Evolutionary conservation across 164 flowering plant species (phyloP), one percentile per base, ranked within the genome.

Genomic region (Dillenia turbinata): DNA sequence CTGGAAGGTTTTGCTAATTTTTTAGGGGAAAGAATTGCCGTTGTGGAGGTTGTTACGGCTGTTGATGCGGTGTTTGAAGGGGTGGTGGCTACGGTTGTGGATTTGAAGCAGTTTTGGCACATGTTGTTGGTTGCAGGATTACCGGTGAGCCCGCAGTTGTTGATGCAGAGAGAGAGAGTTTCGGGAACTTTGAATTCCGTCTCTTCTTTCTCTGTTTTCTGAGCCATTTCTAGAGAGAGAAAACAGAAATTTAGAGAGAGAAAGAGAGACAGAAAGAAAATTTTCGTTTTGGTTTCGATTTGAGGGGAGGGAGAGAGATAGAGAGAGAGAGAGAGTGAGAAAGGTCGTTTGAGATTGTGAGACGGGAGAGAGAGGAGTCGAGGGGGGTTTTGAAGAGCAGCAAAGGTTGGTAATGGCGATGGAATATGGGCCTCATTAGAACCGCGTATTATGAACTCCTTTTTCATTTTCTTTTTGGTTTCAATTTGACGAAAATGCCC

Each of bases 121-220:
- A 81, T 73, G 68, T 81, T 81, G 49, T 75, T 74, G 61, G 82
- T 75, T 9, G 83, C 68, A 0, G 85, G 79, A 62, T 67, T 78
- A 2, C 82, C 86, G 9, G 73, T 70, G 61, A 83, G 64, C 12
- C 86, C 77, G 54, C 82, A 75, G 53, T 60, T 70, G 59, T 74
- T 69, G 64, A 64, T 58, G 59, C 77, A 77, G 33, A 73, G 81
- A 16, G 77, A 59, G 16, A 80, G 54, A 52, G 83, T 70, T 54
- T 79, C 81, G 4, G 79, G 70, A 12, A 78, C 85, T 61, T 85
- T 83, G 73, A 83, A 78, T 70, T 85, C 88, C 44, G 89, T 82
- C 71, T 86, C 92, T 52, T 84, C 89, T 33, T 84, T 79, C 70
- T 79, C 87, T 44, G 85, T 85, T 17, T 63, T 83, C 58, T 85